Conservation (phyloP, 352 stramenopile species). For the Bremia lactucae region DNA sequence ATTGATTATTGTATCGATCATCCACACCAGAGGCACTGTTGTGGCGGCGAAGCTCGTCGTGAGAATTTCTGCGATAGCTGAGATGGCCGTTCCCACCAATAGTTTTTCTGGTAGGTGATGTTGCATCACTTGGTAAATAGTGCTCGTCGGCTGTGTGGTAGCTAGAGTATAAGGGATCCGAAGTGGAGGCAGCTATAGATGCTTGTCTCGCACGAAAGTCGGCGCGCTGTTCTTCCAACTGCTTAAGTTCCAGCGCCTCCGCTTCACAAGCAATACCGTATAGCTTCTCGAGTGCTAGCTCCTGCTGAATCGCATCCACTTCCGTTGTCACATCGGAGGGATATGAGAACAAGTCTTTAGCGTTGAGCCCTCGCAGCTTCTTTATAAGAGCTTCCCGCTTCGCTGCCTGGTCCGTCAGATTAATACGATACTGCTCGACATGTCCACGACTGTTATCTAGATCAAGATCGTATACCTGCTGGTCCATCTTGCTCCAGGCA, state of each 20-base stretch:
- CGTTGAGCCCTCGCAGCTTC: slow-evolving; percentile 31
- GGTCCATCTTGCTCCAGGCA: slow-evolving; percentile 62
- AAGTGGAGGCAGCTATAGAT: slow-evolving; percentile 16
- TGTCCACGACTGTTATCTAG: slow-evolving; percentile 57
- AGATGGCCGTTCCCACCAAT: slow-evolving; percentile 17
- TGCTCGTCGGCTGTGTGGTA: slow-evolving; percentile 12
- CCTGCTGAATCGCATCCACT: slow-evolving; percentile 36
- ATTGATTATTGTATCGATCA: slow-evolving; percentile 20
- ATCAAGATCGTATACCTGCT: slow-evolving; percentile 73
- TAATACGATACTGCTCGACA: slow-evolving; percentile 67
- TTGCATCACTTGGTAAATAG: slow-evolving; percentile 13
- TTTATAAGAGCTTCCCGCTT: slow-evolving; percentile 54
- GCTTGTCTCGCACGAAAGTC: slow-evolving; percentile 24
- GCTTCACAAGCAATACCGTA: slow-evolving; percentile 47
- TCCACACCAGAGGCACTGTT: slow-evolving; percentile 26
- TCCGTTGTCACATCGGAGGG: slow-evolving; percentile 16
- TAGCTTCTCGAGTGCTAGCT: slow-evolving; percentile 34
- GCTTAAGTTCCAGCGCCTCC: slow-evolving; percentile 40
- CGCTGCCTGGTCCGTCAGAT: slow-evolving; percentile 49
- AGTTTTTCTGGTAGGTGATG: slow-evolving; percentile 10
- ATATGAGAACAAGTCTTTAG: slow-evolving; percentile 41
- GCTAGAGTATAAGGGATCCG: slow-evolving; percentile 20
- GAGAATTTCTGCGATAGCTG: slow-evolving; percentile 14
- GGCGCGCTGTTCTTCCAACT: slow-evolving; percentile 34
- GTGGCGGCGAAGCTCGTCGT: slow-evolving; percentile 29